Percentiles rank a stretch among this genome's conserved stretches.
phyloP scores from a whole-genome alignment of 2,329 filamentous ascomycete species.

The Fusarium newnesense region DNA sequence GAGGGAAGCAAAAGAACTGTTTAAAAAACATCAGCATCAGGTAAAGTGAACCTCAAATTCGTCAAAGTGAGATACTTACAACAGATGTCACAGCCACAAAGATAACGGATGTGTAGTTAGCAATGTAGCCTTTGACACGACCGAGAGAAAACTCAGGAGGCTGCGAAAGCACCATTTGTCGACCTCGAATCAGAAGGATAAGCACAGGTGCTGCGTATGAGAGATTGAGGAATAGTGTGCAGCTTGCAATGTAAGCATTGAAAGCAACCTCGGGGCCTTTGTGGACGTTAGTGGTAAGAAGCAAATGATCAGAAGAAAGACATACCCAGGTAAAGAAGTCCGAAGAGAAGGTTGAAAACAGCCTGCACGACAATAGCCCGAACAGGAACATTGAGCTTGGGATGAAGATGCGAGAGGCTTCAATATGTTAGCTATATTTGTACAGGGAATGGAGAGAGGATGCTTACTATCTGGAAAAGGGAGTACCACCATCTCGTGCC shows the following conservation, averaged over 20 bases:
- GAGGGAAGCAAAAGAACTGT: slow-evolving; percentile 41
- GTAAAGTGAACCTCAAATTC: accelerated
- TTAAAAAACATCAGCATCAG: background rate
- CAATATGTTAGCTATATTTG: background rate
- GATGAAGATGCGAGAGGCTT: slow-evolving; percentile 50
- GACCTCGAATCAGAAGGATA: slow-evolving; percentile 50
- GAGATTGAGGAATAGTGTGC: slow-evolving; percentile 58
- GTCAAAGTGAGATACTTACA: slow-evolving; percentile 28
- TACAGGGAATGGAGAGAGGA: accelerated
- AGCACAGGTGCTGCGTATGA: slow-evolving; percentile 57
- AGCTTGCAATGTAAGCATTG: slow-evolving; percentile 57
- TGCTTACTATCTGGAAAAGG: slow-evolving; percentile 43
- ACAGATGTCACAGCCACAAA: slow-evolving; percentile 54
- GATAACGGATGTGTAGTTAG: slow-evolving; percentile 48
- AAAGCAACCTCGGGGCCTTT: slow-evolving; percentile 56
- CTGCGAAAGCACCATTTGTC: slow-evolving; percentile 44
- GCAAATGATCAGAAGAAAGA: accelerated
- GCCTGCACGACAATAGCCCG: slow-evolving; percentile 54
- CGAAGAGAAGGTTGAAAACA: slow-evolving; percentile 57
- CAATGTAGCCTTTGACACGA: slow-evolving; percentile 37
- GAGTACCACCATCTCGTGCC: slow-evolving; percentile 56
- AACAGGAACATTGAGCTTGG: slow-evolving; percentile 54
- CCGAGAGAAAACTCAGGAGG: slow-evolving; percentile 48
- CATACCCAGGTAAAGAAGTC: slow-evolving; percentile 53
- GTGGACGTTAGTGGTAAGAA: background rate